A percentile compares a stretch with the other conserved stretches of the same genome.
Evolutionary conservation across 306 rosid genomes (phyloP).

Genomic region (Cicer cuneatum): DNA sequence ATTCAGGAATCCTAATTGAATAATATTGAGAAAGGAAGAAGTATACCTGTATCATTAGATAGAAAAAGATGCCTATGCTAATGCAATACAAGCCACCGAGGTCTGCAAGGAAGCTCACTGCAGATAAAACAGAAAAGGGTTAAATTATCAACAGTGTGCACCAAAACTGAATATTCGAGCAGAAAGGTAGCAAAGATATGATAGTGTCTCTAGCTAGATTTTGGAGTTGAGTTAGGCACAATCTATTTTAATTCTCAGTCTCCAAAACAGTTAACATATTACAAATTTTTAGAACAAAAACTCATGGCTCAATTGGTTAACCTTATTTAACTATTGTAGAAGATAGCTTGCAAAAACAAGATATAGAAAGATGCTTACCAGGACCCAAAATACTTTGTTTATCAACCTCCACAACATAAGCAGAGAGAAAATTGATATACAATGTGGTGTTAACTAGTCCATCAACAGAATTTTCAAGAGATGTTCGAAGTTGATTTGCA

Average conservation of each 20-base stretch:
- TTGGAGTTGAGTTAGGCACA: neutral
- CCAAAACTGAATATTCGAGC: constrained; percentile 22
- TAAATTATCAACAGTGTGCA: constrained; percentile 28
- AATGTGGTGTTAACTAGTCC: constrained; percentile 82
- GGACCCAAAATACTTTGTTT: constrained; percentile 80
- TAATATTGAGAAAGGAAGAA: constrained; percentile 35
- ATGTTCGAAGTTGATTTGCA: constrained; percentile 66
- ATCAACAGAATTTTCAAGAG: constrained; percentile 77
- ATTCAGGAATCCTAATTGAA: constrained; percentile 4
- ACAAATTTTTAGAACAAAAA: constrained; percentile 38
- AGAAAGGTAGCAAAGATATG: constrained; percentile 6
- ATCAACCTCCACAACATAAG: constrained; percentile 83
- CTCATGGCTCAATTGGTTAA: constrained; percentile 20
- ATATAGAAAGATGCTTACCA: constrained; percentile 59
- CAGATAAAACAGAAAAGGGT: constrained; percentile 45
- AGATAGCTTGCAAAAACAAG: constrained; percentile 32
- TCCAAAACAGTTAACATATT: constrained; percentile 21
- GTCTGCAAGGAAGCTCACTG: constrained; percentile 98
- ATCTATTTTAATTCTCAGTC: constrained; percentile 17
- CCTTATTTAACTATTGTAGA: constrained; percentile 21
- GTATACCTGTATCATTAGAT: constrained; percentile 82
- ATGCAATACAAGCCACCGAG: constrained; percentile 97
- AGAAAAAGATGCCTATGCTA: constrained; percentile 84
- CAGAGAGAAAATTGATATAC: constrained; percentile 80
- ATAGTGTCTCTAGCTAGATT: constrained; percentile 6